Percentiles rank a stretch among this genome's conserved stretches.
phyloP scores from a whole-genome alignment of 441 rosid genomes.

The Bruguiera hainesii region DNA sequence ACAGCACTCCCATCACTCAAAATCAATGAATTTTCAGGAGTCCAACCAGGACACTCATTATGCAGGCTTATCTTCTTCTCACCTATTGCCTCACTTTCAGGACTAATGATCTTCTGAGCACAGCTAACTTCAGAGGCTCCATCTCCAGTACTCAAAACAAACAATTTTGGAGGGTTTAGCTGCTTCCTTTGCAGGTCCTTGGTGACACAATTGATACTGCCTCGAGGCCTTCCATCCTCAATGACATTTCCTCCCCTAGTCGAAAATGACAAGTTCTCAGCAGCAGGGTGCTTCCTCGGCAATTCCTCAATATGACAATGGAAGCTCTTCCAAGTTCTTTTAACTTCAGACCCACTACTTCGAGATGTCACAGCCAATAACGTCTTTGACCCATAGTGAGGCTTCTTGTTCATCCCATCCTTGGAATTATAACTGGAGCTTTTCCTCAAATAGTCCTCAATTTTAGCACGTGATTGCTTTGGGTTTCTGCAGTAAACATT shows the following conservation, averaged over 20 bases:
- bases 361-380: background rate
- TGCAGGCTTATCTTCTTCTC: slow-evolving; percentile 1
- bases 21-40: background rate
- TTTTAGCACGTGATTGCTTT: background rate
- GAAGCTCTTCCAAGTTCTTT: background rate
- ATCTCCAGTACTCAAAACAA: background rate
- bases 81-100: background rate
- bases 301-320: background rate
- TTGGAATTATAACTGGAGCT: background rate
- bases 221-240: slow-evolving; percentile 3
- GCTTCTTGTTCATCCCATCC: background rate
- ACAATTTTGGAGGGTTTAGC: background rate
- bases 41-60: background rate
- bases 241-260: background rate
- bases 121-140: background rate
- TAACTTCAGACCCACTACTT: background rate
- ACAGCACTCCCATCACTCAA: background rate
- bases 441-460: slow-evolving; percentile 5
- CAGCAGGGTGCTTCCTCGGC: background rate
- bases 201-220: background rate
- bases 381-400: background rate
- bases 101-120: background rate
- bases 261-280: background rate
- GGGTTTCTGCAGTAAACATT: slow-evolving; percentile 5
- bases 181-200: background rate